Evolutionary conservation across 2,329 filamentous ascomycete species (phyloP).

Genomic region (Penicillium crustosum): DNA sequence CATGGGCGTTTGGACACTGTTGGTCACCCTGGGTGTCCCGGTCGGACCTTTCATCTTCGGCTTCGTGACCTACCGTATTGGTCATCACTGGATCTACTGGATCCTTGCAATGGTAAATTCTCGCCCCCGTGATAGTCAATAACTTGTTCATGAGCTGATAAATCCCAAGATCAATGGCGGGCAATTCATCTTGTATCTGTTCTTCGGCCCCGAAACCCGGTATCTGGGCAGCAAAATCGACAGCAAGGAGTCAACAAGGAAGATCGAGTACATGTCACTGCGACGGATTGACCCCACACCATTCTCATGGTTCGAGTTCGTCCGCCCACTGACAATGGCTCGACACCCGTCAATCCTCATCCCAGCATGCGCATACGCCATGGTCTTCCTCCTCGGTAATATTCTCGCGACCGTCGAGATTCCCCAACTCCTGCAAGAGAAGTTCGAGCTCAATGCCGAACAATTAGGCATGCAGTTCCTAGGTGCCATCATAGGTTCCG

Average conservation of each 20-base stretch:
- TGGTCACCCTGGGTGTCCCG: conserved; percentile 53
- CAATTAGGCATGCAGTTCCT: conserved; percentile 62
- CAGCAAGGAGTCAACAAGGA: conserved; percentile 37
- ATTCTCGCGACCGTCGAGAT: conserved; percentile 61
- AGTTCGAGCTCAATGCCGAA: conserved; percentile 59
- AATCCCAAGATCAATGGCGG: conserved; percentile 52
- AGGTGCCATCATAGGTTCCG: conserved; percentile 57
- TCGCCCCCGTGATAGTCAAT: background rate
- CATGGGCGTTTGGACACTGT: conserved; percentile 59
- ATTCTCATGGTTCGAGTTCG: conserved; percentile 51
- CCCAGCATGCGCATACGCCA: conserved; percentile 56
- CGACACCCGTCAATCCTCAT: conserved; percentile 51
- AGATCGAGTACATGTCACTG: conserved; percentile 47
- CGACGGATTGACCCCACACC: conserved; percentile 56
- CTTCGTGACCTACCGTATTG: conserved; percentile 52
- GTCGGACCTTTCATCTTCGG: conserved; percentile 41
- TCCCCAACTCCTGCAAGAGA: conserved; percentile 56
- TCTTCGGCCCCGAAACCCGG: conserved; percentile 57
- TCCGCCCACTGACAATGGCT: conserved; percentile 52
- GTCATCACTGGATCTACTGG: conserved; percentile 62
- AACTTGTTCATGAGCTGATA: conserved; percentile 16
- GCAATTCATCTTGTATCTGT: conserved; percentile 58
- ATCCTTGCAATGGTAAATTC: conserved; percentile 54
- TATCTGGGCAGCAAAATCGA: conserved; percentile 43
- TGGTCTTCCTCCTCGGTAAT: conserved; percentile 58